These are phyloP conservation scores for Neocatenulostroma microsporum DNA, from an alignment of 2,329 filamentous ascomycete species.

Conservation along the genomic window DNA sequence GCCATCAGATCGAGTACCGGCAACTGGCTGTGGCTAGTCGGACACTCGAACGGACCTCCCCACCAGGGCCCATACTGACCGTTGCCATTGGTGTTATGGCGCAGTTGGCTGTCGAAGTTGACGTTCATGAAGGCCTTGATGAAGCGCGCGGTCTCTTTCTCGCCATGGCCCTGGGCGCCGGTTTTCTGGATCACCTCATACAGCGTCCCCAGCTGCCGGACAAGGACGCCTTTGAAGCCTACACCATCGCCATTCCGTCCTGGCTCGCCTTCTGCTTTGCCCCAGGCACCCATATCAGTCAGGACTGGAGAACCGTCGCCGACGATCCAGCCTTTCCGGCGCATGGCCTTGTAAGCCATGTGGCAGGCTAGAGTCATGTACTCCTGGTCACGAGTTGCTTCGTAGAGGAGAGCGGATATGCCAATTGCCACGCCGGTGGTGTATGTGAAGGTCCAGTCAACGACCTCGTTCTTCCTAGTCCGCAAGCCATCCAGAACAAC, in stretches of 20 bases:
- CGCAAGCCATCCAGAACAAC: conserved; percentile 22
- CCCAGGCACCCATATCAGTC: conserved; percentile 19
- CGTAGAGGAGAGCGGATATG: conserved; percentile 17
- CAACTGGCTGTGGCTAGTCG: conserved; percentile 24
- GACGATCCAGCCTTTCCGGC: conserved; percentile 20
- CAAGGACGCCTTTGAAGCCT: conserved; percentile 23
- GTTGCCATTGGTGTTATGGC: conserved; percentile 21
- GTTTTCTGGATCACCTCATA: conserved; percentile 12
- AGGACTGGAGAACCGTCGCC: conserved; percentile 20
- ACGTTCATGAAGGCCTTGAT: conserved; percentile 19
- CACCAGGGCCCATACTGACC: conserved; percentile 27
- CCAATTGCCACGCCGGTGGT: conserved; percentile 22
- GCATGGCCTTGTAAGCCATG: conserved; percentile 20
- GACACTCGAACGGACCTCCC: conserved; percentile 21
- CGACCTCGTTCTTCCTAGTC: conserved; percentile 16
- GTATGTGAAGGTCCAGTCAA: conserved; percentile 25
- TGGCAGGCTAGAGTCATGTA: conserved; percentile 21
- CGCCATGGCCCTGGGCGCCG: conserved; percentile 4
- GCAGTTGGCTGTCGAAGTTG: conserved; percentile 17
- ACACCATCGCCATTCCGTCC: conserved; percentile 21
- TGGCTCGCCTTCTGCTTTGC: conserved; percentile 18
- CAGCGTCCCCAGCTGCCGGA: conserved; percentile 21
- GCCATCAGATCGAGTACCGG: conserved; percentile 26
- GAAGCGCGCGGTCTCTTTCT: conserved; percentile 9
- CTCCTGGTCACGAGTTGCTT: conserved; percentile 12